Base-by-base conservation (phyloP, 306 rosid species). In the Castanea crenata region DNA sequence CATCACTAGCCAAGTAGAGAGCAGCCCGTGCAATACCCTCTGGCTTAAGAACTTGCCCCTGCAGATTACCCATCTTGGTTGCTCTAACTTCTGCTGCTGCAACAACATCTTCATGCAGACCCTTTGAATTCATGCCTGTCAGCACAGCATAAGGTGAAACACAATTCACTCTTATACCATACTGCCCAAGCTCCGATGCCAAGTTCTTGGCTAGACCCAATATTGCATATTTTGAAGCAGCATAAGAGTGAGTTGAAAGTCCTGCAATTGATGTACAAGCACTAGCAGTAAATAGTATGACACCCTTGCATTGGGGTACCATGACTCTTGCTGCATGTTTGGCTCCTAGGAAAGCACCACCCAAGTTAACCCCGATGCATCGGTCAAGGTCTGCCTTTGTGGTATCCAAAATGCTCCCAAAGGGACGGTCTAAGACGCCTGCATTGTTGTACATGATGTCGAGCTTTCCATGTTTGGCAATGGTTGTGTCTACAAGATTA, bases 381-480 rank as follows among this genome's bases (percentile, higher is more conserved):
- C 29, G 46, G 38, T 76, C 77, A 3, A 69, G 32, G 49, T 81
- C 77, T 4, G 65, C 41, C 16, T 70, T 75, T 1, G 35, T 76
- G 31, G 64, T 63, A 4, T 6, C 25, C 19, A 25, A 10, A 35
- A 41, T 7, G 21, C 31, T 27, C 9, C 25, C 49, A 9, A 67
- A 19, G 25, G 31, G 18, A 25, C 21, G 5, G 12, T 29, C 51
- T 32, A 1, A 0, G 29, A 82, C 58, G 14, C 76, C 79, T 1
- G 85, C 85, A 51, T 82, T 82, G 34, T 73, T 82, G 64, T 49
- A 77, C 82, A 77, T 72, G 41, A 77, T 31, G 56, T 82, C 82
- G 5, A 77, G 78, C 38, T 27, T 72, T 10, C 79, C 79, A 54
- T 77, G 68, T 49, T 5, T 12, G 1, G 27, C 5, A 2, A 82